Evolutionary conservation across 179 eudicot genomes (phyloP).

Genomic region (Carnegiea gigantea): DNA sequence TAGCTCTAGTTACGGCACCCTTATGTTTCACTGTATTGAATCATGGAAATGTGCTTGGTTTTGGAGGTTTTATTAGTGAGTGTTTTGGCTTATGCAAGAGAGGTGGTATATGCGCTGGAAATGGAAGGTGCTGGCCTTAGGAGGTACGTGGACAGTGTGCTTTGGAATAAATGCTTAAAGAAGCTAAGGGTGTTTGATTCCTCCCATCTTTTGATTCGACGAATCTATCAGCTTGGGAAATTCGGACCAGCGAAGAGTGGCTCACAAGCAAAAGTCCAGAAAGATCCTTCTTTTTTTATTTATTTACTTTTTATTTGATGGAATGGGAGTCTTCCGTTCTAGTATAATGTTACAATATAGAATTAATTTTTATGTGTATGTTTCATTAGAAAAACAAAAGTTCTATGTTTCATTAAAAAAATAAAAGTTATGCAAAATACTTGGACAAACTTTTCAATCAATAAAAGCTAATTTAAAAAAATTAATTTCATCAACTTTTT

Average conservation of each 20-base stretch:
- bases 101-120: neutral
- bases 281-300: neutral
- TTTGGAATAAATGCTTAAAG: conserved; percentile 7
- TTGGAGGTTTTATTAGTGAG: neutral
- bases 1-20: neutral
- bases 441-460: too few species aligned
- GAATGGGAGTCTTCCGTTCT: too few species aligned
- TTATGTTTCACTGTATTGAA: neutral
- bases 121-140: neutral
- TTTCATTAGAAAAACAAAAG: too few species aligned
- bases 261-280: neutral
- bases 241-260: neutral
- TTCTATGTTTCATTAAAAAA: too few species aligned
- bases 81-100: neutral
- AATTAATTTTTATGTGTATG: too few species aligned
- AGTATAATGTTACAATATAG: too few species aligned
- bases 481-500: too few species aligned
- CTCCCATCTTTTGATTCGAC: neutral
- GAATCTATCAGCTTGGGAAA: neutral
- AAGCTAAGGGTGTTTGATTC: conserved; percentile 21
- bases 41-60: neutral
- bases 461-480: too few species aligned
- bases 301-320: too few species aligned
- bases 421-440: too few species aligned
- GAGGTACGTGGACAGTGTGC: neutral